Evolutionary conservation across 2,329 filamentous ascomycete species (phyloP).

Genomic region (Botrytis sinoallii): DNA sequence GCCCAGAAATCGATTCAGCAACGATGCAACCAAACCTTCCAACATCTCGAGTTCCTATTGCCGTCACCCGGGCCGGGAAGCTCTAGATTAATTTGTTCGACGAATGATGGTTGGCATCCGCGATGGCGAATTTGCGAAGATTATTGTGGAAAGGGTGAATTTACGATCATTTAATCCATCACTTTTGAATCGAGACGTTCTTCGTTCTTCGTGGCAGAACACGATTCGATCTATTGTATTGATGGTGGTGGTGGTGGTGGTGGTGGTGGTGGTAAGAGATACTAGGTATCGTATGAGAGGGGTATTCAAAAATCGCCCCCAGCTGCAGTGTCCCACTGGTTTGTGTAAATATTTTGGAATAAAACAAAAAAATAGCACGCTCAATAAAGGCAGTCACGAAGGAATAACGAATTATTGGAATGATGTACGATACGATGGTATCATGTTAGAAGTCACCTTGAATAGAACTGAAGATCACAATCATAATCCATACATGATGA

Average conservation of each 20-base stretch:
- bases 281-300: not conserved
- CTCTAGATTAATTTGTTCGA: conserved; percentile 22
- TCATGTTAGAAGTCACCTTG: not conserved
- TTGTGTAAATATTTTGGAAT: not conserved
- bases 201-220: conserved; percentile 16
- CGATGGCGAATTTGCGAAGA: conserved; percentile 21
- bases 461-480: not conserved
- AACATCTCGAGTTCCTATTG: conserved; percentile 70
- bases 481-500: not conserved
- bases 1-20: conserved; percentile 98
- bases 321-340: not conserved
- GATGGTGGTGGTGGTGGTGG: not conserved
- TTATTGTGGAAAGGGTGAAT: not conserved
- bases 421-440: not conserved
- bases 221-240: conserved; percentile 10
- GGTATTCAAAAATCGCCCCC: conserved; percentile 1
- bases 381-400: not conserved
- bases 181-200: not conserved
- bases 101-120: conserved; percentile 25
- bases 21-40: conserved; percentile 91
- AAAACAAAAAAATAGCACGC: not conserved
- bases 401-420: not conserved
- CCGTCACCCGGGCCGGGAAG: conserved; percentile 71
- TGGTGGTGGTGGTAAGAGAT: not conserved
- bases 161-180: conserved; percentile 25